Base-by-base conservation (phyloP, 2,329 filamentous ascomycete genomes). In the Mollisiaceae sp. region DNA sequence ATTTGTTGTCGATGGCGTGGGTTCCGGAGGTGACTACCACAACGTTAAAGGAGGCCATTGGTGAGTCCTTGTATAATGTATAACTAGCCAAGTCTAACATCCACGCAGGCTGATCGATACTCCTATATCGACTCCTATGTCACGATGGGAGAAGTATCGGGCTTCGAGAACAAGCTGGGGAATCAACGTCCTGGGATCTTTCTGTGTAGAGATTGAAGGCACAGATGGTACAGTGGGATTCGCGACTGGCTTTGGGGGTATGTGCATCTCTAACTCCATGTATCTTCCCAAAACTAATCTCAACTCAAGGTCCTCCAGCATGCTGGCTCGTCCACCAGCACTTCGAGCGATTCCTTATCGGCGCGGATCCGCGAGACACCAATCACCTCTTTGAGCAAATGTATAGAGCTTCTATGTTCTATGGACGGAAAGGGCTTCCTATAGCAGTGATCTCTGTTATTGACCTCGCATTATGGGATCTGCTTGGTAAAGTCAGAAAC, bases 401-500 rank as follows among this genome's bases (percentile, higher is more conserved):
- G 94, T 97, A 97, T 82, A 89, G 93, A 66, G 91, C 86, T 1
- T 96, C 93, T 71, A 96, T 97, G 92, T 97, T 97, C 83, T 97
- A 97, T 76, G 94, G 94, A 67, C 90, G 94, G 71, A 97, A 97
- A 79, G 94, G 94, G 56, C 87, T 97, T 1, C 91, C 94, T 1
- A 86, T 94, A 12, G 94, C 94, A 61, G 90, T 96, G 75, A 97
- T 97, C 75, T 97, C 93, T 1, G 94, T 97, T 70, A 95, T 97
- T 74, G 94, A 97, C 75, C 85, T 97, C 52, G 94, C 94, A 4
- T 80, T 97, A 47, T 97, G 94, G 94, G 94, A 97, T 82, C 83
- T 97, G 50, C 81, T 96, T 5, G 94, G 94, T 71, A 97, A 97
- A 83, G 86, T 97, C 68, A 87, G 94, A 70, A 91, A 93, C 71